Evolutionary conservation across 2,329 filamentous ascomycete genomes (phyloP), one percentile per base, ranked within the genome.

Genomic region (Alternaria rosae): DNA sequence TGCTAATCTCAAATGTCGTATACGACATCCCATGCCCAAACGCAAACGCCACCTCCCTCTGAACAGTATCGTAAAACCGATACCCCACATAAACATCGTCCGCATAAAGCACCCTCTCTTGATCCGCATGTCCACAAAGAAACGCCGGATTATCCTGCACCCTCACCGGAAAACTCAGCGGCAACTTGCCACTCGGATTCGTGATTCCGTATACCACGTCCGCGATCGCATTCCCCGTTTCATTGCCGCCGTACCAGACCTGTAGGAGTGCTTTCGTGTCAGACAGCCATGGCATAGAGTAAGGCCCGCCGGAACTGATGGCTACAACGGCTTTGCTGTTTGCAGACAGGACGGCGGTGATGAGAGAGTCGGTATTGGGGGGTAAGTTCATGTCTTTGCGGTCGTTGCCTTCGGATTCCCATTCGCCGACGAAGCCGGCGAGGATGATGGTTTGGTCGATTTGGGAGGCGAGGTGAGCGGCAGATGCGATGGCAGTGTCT

Each of bases 191-290:
- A 48, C 87, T 91, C 0, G 89, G 89, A 69, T 92, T 94, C 9
- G 88, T 84, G 20, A 89, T 85, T 4, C 93, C 93, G 56, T 93
- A 91, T 1, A 97, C 80, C 1, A 97, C 84, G 69, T 94, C 91
- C 1, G 87, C 86, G 6, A 97, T 83, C 0, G 92, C 92, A 61
- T 91, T 89, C 10, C 93, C 93, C 41, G 89, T 92, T 77, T 97
- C 92, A 74, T 97, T 88, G 1, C 93, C 93, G 0, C 92, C 92
- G 2, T 96, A 83, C 72, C 95, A 91, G 6, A 91, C 92, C 54
- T 94, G 85, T 1, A 97, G 75, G 0, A 96, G 87, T 0, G 90
- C 88, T 72, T 92, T 91, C 62, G 96, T 87, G 15, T 87, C 86
- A 0, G 93, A 87, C 62, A 92, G 88, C 91, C 91, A 97, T 13